phyloP scores from a whole-genome alignment of 371 early-diverging fungal genomes.

The Mucor indicus region DNA sequence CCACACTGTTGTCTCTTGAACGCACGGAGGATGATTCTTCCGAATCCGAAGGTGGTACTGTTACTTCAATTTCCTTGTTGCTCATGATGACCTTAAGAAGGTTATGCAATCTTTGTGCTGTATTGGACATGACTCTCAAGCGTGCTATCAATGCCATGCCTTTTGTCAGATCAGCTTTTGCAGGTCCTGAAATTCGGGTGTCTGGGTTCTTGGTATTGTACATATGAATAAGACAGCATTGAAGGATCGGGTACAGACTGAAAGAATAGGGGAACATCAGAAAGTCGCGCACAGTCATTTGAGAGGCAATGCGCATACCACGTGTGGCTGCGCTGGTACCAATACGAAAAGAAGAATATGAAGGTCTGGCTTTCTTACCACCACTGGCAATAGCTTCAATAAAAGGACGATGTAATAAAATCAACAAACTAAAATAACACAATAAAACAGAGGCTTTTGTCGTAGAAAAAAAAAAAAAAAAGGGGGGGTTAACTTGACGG shows the following conservation, averaged over 20 bases:
- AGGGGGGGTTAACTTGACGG: too few species aligned
- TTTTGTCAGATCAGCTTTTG: constrained; percentile 34
- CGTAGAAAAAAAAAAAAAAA: not conserved
- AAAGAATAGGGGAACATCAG: constrained; percentile 47
- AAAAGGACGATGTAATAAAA: constrained; percentile 47
- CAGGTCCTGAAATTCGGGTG: constrained; percentile 28
- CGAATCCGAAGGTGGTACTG: constrained; percentile 8
- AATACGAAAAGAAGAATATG: constrained; percentile 41
- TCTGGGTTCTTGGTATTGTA: constrained; percentile 43
- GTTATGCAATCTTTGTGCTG: constrained; percentile 26
- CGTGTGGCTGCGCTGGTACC: constrained; percentile 45
- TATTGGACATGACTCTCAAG: constrained; percentile 30
- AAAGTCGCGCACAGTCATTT: constrained; percentile 33
- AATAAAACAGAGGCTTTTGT: constrained; percentile 31
- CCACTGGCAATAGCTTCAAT: constrained; percentile 26
- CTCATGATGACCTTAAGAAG: constrained; percentile 34
- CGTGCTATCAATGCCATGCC: constrained; percentile 29
- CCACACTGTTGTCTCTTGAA: constrained; percentile 4
- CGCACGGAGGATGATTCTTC: constrained; percentile 1
- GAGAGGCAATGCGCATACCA: constrained; percentile 37
- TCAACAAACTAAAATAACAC: constrained; percentile 39
- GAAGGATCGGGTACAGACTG: constrained; percentile 42
- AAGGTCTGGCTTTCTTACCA: constrained; percentile 23
- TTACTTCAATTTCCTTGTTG: constrained; percentile 34
- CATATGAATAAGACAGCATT: constrained; percentile 45